These are phyloP conservation scores for Saccharomycopsis fibuligera DNA, from an alignment of 805 yeast species.

Conservation along the genomic window DNA sequence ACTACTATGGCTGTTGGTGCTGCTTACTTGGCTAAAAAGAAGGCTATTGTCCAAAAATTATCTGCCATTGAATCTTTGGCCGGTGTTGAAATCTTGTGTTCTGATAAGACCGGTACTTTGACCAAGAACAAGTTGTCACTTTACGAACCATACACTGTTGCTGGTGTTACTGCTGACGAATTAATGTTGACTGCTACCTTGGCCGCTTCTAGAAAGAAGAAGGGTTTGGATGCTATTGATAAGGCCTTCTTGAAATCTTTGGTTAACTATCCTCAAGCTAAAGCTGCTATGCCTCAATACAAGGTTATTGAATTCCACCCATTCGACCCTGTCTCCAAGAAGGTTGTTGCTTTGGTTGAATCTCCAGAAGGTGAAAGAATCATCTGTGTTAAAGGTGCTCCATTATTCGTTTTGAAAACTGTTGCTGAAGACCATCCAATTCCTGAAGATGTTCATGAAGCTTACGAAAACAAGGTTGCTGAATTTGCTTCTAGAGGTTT, in stretches of 20 bases:
- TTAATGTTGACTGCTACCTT: conserved; percentile 95
- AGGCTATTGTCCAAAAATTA: conserved; percentile 94
- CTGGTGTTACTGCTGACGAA: conserved; percentile 93
- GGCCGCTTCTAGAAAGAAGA: conserved; percentile 97
- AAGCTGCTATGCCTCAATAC: conserved; percentile 87
- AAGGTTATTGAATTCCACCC: conserved; percentile 94
- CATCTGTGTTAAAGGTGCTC: conserved; percentile 96
- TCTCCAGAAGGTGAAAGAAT: conserved; percentile 95
- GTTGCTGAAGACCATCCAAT: conserved; percentile 96
- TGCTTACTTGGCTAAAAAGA: conserved; percentile 94
- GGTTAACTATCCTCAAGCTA: conserved; percentile 84
- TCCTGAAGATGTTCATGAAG: conserved; percentile 88
- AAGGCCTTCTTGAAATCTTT: conserved; percentile 93
- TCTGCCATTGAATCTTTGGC: conserved; percentile 96
- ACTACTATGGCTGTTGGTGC: conserved; percentile 99
- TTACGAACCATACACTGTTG: conserved; percentile 96
- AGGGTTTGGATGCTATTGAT: conserved; percentile 97
- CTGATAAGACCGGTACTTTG: conserved; percentile 97
- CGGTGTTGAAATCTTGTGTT: conserved; percentile 96
- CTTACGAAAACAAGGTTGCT: conserved; percentile 94
- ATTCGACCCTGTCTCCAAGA: conserved; percentile 96
- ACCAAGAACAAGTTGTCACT: conserved; percentile 94
- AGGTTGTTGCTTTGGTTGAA: conserved; percentile 91
- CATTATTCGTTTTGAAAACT: conserved; percentile 91
- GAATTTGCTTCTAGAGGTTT: conserved; percentile 98